Conservation (phyloP, 2,329 filamentous ascomycete species). For the Saccharata proteae region DNA sequence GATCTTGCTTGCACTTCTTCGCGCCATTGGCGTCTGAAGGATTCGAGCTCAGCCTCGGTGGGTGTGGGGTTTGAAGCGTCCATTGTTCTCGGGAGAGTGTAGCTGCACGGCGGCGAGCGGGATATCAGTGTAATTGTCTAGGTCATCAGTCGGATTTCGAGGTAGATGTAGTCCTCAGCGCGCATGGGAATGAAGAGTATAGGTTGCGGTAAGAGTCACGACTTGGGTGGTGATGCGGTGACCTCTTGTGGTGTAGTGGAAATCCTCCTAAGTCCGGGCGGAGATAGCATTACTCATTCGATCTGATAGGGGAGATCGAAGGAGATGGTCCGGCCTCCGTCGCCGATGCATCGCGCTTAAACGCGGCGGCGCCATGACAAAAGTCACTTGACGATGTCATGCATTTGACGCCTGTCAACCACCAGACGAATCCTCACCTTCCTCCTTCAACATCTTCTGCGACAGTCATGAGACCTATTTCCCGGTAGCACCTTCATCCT, state of each 20-base stretch:
- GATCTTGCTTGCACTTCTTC: conserved; percentile 57
- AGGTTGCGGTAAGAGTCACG: conserved; percentile 1
- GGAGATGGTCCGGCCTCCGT: not conserved
- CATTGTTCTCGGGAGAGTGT: no score
- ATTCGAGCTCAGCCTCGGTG: conserved; percentile 60
- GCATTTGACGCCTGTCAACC: not conserved
- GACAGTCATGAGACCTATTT: conserved; percentile 1
- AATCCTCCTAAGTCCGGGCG: no score
- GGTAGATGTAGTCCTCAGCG: not conserved
- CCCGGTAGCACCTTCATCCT: conserved; percentile 3
- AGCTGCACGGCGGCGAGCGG: not conserved
- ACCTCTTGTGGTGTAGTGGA: no score
- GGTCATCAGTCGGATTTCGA: no score
- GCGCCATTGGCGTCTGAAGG: conserved; percentile 75
- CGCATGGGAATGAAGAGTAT: not conserved
- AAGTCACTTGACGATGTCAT: conserved; percentile 7
- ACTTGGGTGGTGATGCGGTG: no score
- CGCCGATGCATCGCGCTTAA: not conserved
- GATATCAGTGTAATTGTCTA: not conserved
- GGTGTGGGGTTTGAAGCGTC: conserved; percentile 3
- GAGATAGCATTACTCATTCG: no score
- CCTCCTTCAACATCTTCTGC: not conserved
- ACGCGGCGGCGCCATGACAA: not conserved
- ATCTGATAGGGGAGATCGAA: no score
- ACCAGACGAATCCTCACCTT: not conserved